Base-by-base conservation (phyloP, 2,329 filamentous ascomycete genomes). In the Pseudogymnoascus sp. region DNA sequence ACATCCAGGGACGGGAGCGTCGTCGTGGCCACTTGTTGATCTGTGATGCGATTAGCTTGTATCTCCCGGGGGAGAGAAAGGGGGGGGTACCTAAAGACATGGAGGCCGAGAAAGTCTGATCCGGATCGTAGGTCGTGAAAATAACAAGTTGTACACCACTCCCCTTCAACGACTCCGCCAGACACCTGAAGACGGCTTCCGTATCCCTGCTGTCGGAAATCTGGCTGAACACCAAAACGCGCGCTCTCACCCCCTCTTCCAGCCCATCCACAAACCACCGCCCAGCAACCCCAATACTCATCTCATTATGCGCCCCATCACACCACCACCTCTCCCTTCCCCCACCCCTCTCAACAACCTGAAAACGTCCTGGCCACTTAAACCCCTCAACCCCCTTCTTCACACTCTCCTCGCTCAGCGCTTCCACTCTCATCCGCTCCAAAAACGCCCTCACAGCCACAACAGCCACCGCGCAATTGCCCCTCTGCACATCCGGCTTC, bases 221-320 rank as follows among this genome's bases (percentile, higher is more conserved):
- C 33, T 64, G 25, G 56, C 63, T 16, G 31, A 60, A 11, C 56
- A 28, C 12, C 37, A 64, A 16, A 56, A 62, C 28, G 1, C 60
- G 38, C 35, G 47, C 60, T 28, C 40, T 50, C 0, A 1, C 18
- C 38, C 23, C 23, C 5, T 69, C 18, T 28, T 64, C 66, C 50
- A 66, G 75, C 69, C 81, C 77, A 16, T 73, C 71, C 4, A 84
- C 84, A 70, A 96, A 97, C 92, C 92, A 97, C 65, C 83, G 82
- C 0, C 87, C 88, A 4, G 90, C 90, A 68, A 89, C 82, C 67
- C 88, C 85, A 63, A 97, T 86, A 72, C 91, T 96, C 71, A 97
- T 92, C 2, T 90, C 80, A 0, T 66, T 70, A 64, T 70, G 67
- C 18, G 66, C 69, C 4, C 62, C 61, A 63, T 69, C 66, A 28